Conservation (phyloP, 2,329 filamentous ascomycete genomes). For the Diaporthe eres region DNA sequence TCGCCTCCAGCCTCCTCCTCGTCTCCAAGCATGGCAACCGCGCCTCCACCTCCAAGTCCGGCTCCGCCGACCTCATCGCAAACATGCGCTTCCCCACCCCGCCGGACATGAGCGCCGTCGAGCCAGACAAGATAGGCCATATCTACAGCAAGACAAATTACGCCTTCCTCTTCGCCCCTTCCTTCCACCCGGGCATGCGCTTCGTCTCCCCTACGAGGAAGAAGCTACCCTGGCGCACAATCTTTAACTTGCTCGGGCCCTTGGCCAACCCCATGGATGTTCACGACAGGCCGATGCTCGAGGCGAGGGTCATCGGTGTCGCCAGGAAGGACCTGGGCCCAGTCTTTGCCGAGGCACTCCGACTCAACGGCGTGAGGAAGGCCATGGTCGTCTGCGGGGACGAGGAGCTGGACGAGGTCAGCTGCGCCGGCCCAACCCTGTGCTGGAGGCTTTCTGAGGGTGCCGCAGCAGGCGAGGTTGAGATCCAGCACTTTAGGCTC, state of each 20-base stretch:
- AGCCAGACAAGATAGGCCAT: constrained; percentile 76
- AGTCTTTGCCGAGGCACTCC: constrained; percentile 89
- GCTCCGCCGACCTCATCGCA: constrained; percentile 91
- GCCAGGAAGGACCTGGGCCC: constrained; percentile 88
- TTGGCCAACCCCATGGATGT: constrained; percentile 91
- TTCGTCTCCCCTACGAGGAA: constrained; percentile 88
- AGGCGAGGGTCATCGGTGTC: constrained; percentile 94
- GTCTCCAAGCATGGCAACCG: constrained; percentile 97
- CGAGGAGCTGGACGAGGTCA: constrained; percentile 96
- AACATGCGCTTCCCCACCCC: constrained; percentile 76
- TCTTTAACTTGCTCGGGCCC: constrained; percentile 97
- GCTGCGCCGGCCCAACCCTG: constrained; percentile 87
- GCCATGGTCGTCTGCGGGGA: constrained; percentile 93
- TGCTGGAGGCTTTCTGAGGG: constrained; percentile 84
- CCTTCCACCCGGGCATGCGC: constrained; percentile 96
- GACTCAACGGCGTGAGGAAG: constrained; percentile 82
- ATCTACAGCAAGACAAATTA: constrained; percentile 90
- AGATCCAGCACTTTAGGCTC: constrained; percentile 83
- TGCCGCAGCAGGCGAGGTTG: constrained; percentile 57
- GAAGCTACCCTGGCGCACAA: constrained; percentile 92
- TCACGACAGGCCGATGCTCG: constrained; percentile 67
- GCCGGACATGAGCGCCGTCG: constrained; percentile 82
- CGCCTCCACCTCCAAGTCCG: constrained; percentile 94
- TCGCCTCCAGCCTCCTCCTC: constrained; percentile 87
- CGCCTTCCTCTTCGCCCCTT: constrained; percentile 93